These are phyloP conservation scores for Raddia guianensis DNA, from an alignment of 176 grass and related monocot species.

Conservation along the genomic window DNA sequence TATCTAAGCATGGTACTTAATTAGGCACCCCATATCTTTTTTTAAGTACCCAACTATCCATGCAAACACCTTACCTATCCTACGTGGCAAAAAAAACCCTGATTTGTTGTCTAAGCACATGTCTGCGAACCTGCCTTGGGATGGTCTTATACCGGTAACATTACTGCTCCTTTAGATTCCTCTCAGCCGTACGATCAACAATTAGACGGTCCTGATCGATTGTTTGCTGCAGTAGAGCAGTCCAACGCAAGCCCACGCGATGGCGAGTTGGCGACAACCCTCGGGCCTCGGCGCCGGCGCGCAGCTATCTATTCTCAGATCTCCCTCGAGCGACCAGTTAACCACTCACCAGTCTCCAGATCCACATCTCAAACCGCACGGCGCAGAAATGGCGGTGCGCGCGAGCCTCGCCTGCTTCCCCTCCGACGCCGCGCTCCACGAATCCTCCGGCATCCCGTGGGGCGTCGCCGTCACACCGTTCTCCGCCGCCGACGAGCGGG, in stretches of 20 bases:
- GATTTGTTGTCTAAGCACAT: too few relatives aligned
- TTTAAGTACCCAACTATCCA: too few relatives aligned
- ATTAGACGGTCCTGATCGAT: conserved; percentile 18
- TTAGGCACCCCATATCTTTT: too few relatives aligned
- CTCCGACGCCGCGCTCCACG: conserved; percentile 53
- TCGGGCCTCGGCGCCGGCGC: too few relatives aligned
- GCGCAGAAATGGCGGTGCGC: conserved; percentile 66
- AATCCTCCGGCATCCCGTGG: conserved; percentile 73
- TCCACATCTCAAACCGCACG: conserved; percentile 34
- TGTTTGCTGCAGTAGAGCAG: neutral
- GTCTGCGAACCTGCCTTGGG: too few relatives aligned
- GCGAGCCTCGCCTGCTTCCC: conserved; percentile 78
- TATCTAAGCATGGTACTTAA: too few relatives aligned
- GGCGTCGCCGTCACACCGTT: conserved; percentile 80
- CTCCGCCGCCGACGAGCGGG: conserved; percentile 66
- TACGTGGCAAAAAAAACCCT: too few relatives aligned
- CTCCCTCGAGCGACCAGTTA: neutral
- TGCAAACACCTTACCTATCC: too few relatives aligned
- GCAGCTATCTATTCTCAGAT: conserved; percentile 10
- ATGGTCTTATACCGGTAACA: too few relatives aligned
- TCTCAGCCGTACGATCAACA: neutral
- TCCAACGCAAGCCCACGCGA: neutral
- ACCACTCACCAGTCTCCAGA: conserved; percentile 16
- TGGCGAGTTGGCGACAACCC: neutral
- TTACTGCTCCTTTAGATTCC: neutral